Evolutionary conservation across 148 eudicot species (phyloP).

Genomic region (Vaccinium macrocarpon): DNA sequence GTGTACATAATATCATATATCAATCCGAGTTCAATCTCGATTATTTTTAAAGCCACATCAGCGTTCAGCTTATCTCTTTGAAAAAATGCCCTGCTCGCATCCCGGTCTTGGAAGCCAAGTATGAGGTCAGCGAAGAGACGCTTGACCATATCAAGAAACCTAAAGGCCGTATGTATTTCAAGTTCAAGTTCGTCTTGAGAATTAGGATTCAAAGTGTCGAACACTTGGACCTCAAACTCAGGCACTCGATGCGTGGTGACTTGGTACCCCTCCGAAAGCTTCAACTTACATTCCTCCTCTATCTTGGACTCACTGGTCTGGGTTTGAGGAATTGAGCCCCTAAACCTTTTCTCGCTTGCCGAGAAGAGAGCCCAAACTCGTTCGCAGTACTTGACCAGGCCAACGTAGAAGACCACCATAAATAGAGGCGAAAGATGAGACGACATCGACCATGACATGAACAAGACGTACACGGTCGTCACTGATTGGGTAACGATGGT

Average conservation of each 20-base stretch:
- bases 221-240: background rate
- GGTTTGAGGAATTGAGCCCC: slow-evolving; percentile 5
- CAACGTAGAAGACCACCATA: slow-evolving; percentile 11
- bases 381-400: background rate
- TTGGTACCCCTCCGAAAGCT: slow-evolving; percentile 14
- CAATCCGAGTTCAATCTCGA: no score
- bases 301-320: background rate
- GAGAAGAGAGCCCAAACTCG: slow-evolving; percentile 18
- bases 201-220: background rate
- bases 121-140: background rate
- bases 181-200: background rate
- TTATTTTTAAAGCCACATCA: no score
- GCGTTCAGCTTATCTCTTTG: background rate
- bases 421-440: background rate
- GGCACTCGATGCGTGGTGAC: background rate
- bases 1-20: no score
- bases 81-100: background rate
- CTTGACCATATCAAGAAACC: background rate
- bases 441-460: background rate
- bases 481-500: background rate
- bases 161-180: background rate
- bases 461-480: background rate
- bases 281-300: background rate
- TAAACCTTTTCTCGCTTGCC: slow-evolving; percentile 14
- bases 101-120: background rate